Conservation (phyloP, 768 basidiomycete genomes). For the Lentinula raphanica region DNA sequence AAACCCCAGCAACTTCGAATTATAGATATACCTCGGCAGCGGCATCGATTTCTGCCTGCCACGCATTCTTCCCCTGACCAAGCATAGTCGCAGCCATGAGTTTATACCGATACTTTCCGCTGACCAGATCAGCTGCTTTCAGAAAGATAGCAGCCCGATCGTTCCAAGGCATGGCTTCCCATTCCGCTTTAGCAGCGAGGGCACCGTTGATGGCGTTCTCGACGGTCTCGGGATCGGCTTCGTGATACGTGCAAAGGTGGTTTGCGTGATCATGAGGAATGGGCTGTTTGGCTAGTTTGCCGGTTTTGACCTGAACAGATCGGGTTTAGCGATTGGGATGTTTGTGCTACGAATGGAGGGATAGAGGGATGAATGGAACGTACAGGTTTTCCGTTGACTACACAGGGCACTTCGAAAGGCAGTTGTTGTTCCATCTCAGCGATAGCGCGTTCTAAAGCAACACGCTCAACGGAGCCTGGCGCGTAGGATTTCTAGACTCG, state of each 20-base stretch:
- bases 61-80: conserved; percentile 97
- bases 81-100: conserved; percentile 95
- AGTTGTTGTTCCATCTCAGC: conserved; percentile 74
- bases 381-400: conserved; percentile 86
- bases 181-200: conserved; percentile 77
- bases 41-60: conserved; percentile 99
- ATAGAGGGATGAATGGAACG: not conserved
- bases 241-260: conserved; percentile 81
- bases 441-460: conserved; percentile 65
- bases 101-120: conserved; percentile 94
- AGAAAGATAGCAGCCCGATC: conserved; percentile 98
- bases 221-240: conserved; percentile 77
- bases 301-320: conserved; percentile 65
- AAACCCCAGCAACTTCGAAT: not conserved
- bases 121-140: conserved; percentile 93
- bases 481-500: conserved; percentile 70
- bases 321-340: too few relatives aligned
- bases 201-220: conserved; percentile 81
- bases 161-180: conserved; percentile 95
- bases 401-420: conserved; percentile 90
- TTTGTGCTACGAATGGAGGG: too few relatives aligned
- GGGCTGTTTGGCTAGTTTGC: conserved; percentile 69
- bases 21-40: conserved; percentile 78
- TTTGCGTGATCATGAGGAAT: conserved; percentile 84
- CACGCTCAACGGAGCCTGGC: conserved; percentile 73